Conservation (phyloP, 805 yeast genomes). For the Saccharomycopsis selenospora region DNA sequence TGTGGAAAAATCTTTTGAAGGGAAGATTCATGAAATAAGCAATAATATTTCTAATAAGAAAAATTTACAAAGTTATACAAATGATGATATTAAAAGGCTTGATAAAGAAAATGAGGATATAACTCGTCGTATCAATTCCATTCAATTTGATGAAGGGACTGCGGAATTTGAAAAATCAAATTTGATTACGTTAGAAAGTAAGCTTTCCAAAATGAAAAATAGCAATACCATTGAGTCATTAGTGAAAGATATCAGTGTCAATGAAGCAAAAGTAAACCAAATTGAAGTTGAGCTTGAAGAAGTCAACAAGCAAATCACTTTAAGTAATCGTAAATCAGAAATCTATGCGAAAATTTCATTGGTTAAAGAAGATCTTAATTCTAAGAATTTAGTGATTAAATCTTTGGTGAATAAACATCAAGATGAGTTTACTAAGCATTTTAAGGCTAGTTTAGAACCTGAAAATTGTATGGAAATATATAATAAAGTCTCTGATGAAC, state of each 20-base stretch:
- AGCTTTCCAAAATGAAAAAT: conserved; percentile 29
- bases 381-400: conserved; percentile 28
- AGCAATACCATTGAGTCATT: conserved; percentile 28
- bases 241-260: conserved; percentile 31
- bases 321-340: conserved; percentile 52
- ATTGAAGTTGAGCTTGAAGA: conserved; percentile 45
- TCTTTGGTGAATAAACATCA: conserved; percentile 27
- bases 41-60: conserved; percentile 6
- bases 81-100: conserved; percentile 34
- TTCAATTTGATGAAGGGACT: conserved; percentile 32
- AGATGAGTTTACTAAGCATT: conserved; percentile 22
- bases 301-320: conserved; percentile 41
- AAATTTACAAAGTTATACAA: conserved; percentile 29
- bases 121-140: conserved; percentile 32
- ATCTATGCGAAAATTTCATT: conserved; percentile 46
- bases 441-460: conserved; percentile 21
- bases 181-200: conserved; percentile 33
- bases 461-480: conserved; percentile 18
- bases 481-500: conserved; percentile 15
- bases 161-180: conserved; percentile 39
- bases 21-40: background rate
- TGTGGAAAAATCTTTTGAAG: conserved; percentile 29
- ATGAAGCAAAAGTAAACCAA: conserved; percentile 31
- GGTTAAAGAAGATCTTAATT: conserved; percentile 33
- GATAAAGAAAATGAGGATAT: conserved; percentile 33